Conservation (phyloP, 768 basidiomycete species). For the Baorangia bicolor region DNA sequence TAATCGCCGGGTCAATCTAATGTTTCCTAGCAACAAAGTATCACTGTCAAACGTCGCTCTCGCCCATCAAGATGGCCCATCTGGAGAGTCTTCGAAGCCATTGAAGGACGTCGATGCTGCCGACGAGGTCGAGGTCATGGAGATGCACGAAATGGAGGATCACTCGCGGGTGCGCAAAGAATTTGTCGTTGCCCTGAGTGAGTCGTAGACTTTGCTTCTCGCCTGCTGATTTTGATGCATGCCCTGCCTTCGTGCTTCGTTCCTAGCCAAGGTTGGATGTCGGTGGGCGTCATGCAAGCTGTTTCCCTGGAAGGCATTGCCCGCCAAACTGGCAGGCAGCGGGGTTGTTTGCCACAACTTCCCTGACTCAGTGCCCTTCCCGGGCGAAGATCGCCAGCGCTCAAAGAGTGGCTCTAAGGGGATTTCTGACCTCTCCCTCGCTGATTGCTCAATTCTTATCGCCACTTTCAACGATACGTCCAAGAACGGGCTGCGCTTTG, state of each 20-base stretch:
- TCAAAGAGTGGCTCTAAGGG: not conserved
- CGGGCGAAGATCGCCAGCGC: not conserved
- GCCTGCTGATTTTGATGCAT: no score
- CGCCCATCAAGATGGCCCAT: no score
- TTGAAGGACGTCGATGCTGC: not conserved
- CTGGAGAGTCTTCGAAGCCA: no score
- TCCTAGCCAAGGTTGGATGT: not conserved
- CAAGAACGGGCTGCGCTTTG: not conserved
- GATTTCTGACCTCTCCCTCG: not conserved
- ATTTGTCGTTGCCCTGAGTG: not conserved
- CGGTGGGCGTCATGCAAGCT: not conserved
- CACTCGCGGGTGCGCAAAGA: not conserved
- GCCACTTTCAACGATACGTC: not conserved
- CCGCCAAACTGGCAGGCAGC: not conserved
- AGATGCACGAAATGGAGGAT: not conserved
- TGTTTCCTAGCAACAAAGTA: not conserved
- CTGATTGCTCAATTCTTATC: not conserved
- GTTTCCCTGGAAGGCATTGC: conserved; percentile 1
- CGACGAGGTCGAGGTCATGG: not conserved
- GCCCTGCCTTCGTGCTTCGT: no score
- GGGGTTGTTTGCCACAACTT: not conserved
- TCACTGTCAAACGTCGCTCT: not conserved
- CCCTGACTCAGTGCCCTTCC: not conserved
- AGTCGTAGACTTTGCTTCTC: no score
- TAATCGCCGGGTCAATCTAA: no score